phyloP scores from a whole-genome alignment of 352 stramenopile genomes.

The Pythium coloratum region DNA sequence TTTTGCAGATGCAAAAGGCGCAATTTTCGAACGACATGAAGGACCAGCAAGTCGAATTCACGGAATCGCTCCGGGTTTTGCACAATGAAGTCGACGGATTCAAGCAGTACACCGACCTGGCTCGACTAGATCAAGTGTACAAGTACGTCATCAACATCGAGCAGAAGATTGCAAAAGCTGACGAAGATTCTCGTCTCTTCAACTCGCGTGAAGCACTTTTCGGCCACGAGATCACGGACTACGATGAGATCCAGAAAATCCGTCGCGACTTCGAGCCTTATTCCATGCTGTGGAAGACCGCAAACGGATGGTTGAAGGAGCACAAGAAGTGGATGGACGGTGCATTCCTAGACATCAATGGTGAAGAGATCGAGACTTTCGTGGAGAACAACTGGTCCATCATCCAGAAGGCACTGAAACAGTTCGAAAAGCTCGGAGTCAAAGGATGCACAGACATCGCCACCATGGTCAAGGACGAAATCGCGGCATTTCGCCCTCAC shows the following conservation, averaged over 20 bases:
- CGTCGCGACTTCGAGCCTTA: conserved; percentile 93
- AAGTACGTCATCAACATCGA: conserved; percentile 87
- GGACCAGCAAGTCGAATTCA: conserved; percentile 92
- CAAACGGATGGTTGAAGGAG: conserved; percentile 89
- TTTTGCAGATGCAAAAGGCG: conserved; percentile 80
- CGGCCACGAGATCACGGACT: conserved; percentile 88
- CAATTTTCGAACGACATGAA: conserved; percentile 90
- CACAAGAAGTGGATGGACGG: conserved; percentile 93
- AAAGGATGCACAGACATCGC: conserved; percentile 87
- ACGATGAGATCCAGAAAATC: conserved; percentile 89
- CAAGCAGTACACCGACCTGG: conserved; percentile 85
- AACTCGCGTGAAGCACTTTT: conserved; percentile 92
- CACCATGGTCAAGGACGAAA: conserved; percentile 87
- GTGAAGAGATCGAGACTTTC: conserved; percentile 91
- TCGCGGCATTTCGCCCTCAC: conserved; percentile 88
- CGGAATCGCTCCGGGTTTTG: conserved; percentile 75
- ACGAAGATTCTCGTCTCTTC: conserved; percentile 89
- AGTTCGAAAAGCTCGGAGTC: conserved; percentile 91
- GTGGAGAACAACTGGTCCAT: conserved; percentile 79
- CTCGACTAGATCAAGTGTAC: conserved; percentile 83
- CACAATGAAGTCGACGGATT: conserved; percentile 89
- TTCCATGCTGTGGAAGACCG: conserved; percentile 92
- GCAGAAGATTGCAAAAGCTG: conserved; percentile 84
- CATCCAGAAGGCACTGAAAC: conserved; percentile 91
- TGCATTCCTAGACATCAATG: conserved; percentile 89